Percentiles rank a stretch among this genome's conserved stretches.
phyloP scores from a whole-genome alignment of 805 yeast species.

The Diddensiella santjacobensis region DNA sequence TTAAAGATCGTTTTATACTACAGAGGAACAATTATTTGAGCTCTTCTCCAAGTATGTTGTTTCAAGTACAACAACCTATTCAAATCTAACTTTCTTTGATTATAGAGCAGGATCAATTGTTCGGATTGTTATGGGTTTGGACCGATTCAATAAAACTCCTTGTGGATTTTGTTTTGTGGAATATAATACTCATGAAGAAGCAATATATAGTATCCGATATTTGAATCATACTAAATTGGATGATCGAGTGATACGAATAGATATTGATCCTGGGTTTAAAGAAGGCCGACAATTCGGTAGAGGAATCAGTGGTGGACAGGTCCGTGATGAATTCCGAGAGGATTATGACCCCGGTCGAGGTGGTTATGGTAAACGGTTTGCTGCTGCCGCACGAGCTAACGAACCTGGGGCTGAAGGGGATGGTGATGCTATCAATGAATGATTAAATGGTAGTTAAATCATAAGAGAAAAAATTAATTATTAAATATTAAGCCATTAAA shows the following conservation, averaged over 20 bases:
- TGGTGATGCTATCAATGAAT: background rate
- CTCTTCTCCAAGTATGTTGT: conserved; percentile 62
- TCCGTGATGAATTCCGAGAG: conserved; percentile 57
- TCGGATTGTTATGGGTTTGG: conserved; percentile 90
- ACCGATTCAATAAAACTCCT: conserved; percentile 84
- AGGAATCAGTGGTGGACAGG: conserved; percentile 91
- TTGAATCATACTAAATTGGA: conserved; percentile 79
- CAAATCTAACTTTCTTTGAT: background rate
- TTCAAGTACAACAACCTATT: too few relatives aligned
- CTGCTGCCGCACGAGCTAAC: conserved; percentile 13
- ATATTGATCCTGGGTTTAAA: conserved; percentile 91
- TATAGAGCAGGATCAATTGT: conserved; percentile 41
- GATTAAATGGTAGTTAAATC: background rate
- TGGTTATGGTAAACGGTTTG: conserved; percentile 36
- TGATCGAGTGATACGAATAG: conserved; percentile 76
- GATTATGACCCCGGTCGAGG: conserved; percentile 45
- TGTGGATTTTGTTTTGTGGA: conserved; percentile 96
- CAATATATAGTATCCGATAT: conserved; percentile 78
- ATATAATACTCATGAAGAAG: conserved; percentile 62
- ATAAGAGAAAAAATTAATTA: background rate
- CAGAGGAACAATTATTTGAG: conserved; percentile 92
- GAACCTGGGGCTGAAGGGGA: background rate
- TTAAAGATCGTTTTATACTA: conserved; percentile 66
- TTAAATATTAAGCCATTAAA: background rate
- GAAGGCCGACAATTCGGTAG: conserved; percentile 97